phyloP scores from a whole-genome alignment of 2,329 filamentous ascomycete genomes.

The Penicillium sclerotigenum region DNA sequence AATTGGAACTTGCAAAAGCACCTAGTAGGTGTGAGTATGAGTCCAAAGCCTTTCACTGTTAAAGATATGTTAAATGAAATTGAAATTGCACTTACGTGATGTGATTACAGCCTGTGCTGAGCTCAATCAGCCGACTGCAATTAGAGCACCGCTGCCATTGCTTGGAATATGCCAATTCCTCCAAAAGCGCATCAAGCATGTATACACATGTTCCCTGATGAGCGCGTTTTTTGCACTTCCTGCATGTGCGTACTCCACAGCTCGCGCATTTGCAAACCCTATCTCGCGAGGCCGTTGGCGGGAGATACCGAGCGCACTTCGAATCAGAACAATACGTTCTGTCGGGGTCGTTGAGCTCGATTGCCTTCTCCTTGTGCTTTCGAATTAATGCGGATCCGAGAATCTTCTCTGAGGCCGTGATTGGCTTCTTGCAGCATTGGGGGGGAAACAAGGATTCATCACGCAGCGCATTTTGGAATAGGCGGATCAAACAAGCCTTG shows the following conservation, averaged over 20 bases:
- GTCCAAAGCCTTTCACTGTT: not conserved
- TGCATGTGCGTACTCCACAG: constrained; percentile 1
- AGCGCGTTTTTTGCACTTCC: not conserved
- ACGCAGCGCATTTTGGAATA: not conserved
- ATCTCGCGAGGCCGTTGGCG: not conserved
- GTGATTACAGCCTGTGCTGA: not conserved
- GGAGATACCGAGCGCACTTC: not conserved
- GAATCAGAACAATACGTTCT: constrained; percentile 1
- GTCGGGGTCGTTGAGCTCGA: not conserved
- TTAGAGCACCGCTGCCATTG: constrained; percentile 2
- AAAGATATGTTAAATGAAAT: not conserved
- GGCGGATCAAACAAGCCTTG: not conserved
- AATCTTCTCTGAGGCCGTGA: not conserved
- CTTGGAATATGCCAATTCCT: not conserved
- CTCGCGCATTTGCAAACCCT: not conserved
- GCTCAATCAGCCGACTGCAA: constrained; percentile 4
- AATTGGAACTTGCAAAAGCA: constrained; percentile 1
- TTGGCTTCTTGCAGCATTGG: not conserved
- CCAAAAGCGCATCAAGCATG: not conserved
- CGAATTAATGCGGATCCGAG: not conserved
- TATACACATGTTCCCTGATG: not conserved
- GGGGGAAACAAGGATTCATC: constrained; percentile 4
- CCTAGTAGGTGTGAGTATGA: not conserved
- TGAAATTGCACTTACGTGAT: not conserved
- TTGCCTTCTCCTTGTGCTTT: not conserved